Base-by-base conservation (phyloP, 495 filamentous ascomycete genomes). In the Chaetomium fimeti region DNA sequence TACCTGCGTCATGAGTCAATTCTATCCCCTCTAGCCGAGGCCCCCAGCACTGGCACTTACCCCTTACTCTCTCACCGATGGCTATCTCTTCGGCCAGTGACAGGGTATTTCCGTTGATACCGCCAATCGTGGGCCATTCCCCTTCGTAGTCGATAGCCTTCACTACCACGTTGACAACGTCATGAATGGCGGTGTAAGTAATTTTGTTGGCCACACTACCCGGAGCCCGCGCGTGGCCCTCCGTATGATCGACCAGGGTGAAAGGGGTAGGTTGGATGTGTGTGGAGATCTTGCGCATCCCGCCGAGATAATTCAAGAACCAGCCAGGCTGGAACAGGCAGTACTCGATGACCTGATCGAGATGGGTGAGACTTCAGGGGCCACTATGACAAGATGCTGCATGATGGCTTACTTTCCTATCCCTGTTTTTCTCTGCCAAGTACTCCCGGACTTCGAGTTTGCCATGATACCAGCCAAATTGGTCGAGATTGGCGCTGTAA, bases 271-370 rank as follows among this genome's bases (percentile, higher is more conserved):
- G 72, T 6, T 68, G 59, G 2, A 87, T 20, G 63, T 86, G 70
- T 53, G 78, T 80, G 7, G 79, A 45, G 2, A 83, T 78, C 57
- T 78, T 74, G 38, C 82, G 70, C 0, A 80, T 83, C 40, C 63
- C 67, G 20, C 82, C 78, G 0, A 85, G 64, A 60, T 84, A 85
- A 66, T 87, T 71, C 0, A 81, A 25, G 67, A 85, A 84, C 3
- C 82, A 48, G 0, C 84, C 84, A 0, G 82, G 81, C 45, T 84
- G 82, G 66, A 87, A 86, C 2, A 86, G 67, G 11, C 70, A 76
- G 65, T 87, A 88, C 61, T 87, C 82, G 28, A 88, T 79, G 45
- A 85, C 74, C 83, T 84, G 52, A 20, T 13, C 47, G 0, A 42
- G 15, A 49, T 1, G 43, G 40, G 32, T 69, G 38, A 57, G 61